These are phyloP conservation scores for Rhodomyrtus tomentosa DNA, from an alignment of 345 rosid species.

Conservation along the genomic window DNA sequence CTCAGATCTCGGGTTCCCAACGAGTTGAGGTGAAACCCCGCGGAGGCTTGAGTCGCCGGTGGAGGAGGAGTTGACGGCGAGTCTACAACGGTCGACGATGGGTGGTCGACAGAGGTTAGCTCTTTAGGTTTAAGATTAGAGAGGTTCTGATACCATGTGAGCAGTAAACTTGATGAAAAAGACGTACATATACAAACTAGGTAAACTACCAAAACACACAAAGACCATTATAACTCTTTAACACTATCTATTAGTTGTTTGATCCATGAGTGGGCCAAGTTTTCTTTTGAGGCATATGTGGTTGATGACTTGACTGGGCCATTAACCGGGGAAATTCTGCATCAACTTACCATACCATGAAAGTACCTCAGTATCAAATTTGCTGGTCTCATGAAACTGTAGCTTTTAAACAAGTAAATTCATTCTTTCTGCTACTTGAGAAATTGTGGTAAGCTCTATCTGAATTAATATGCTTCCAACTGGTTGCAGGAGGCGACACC, in stretches of 20 bases:
- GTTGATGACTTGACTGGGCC: not conserved
- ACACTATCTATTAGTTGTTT: not conserved
- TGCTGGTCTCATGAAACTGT: not conserved
- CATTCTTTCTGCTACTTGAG: not conserved
- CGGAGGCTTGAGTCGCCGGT: no score
- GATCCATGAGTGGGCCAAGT: not conserved
- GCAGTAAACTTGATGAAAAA: no score
- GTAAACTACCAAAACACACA: no score
- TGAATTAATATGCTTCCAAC: not conserved
- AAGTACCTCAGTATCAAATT: not conserved
- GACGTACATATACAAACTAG: no score
- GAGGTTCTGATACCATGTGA: no score
- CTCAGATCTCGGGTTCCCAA: no score
- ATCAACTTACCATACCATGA: not conserved
- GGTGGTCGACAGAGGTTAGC: no score
- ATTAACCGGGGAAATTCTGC: not conserved
- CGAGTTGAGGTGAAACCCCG: no score
- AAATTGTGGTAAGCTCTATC: not conserved
- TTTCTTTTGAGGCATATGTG: not conserved
- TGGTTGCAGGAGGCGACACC: constrained; percentile 84
- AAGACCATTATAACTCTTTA: no score
- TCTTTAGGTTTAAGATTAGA: no score
- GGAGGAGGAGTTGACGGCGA: no score
- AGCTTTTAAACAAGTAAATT: not conserved
- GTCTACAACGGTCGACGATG: no score